Base-by-base conservation (phyloP, 768 basidiomycete genomes). In the Artomyces pyxidatus region DNA sequence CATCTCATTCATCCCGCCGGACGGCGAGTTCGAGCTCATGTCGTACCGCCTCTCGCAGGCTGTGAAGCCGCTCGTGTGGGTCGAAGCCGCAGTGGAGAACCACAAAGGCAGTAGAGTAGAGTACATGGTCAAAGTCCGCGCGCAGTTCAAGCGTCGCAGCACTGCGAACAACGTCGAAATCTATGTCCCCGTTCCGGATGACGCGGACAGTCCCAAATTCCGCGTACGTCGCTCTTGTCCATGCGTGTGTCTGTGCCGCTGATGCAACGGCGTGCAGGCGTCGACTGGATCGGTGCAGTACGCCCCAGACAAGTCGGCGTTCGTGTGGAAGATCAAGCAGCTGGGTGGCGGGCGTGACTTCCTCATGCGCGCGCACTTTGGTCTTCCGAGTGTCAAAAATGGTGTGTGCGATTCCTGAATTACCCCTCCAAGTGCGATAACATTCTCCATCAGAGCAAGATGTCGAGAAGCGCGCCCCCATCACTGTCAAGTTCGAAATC, bases 301-400 rank as follows among this genome's bases (percentile, higher is more conserved):
- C 61, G 93, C 88, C 1, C 96, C 95, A 0, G 96, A 99, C 65
- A 98, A 97, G 66, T 91, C 91, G 16, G 92, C 93, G 2, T 98
- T 98, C 61, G 89, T 97, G 1, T 98, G 96, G 96, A 97, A 97
- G 69, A 97, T 99, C 68, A 98, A 98, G 65, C 91, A 95, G 63
- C 77, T 99, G 0, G 94, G 90, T 4, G 96, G 96, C 5, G 90
- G 90, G 30, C 81, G 91, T 32, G 96, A 99, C 63, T 98, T 94
- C 69, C 75, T 97, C 47, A 97, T 98, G 95, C 78, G 96, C 10
- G 96, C 96, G 0, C 96, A 98, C 63, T 98, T 98, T 65, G 94
- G 94, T 42, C 70, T 99, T 38, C 96, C 96, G 0, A 90, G 88
- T 58, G 96, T 98, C 14, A 83, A 84, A 62, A 88, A 76, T 59